Base-by-base conservation (phyloP, 441 rosid species). In the Cnidoscolus chayamansa region DNA sequence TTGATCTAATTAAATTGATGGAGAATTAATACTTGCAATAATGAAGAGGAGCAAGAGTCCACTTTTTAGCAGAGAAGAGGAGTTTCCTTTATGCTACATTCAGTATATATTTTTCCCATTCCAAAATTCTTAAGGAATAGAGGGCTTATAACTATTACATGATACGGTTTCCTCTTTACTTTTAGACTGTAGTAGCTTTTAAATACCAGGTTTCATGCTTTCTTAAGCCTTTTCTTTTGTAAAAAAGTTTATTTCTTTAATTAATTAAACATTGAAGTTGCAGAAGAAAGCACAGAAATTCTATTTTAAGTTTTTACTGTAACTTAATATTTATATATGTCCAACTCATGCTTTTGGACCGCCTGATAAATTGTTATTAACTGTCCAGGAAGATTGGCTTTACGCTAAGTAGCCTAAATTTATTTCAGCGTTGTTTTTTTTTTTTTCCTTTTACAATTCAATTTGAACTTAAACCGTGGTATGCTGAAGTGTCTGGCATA, bases 1-100 rank as follows among this genome's bases (percentile, higher is more conserved):
- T 4, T 63, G 45, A 50, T 19, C 69, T 75, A 47, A 32, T 63
- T 35, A 16, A 47, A 30, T 66, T 47, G 73, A 43, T 63, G 78
- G 56, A 50, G 47, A 63, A 55, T 53, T 62, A 54, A n/a, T 3
- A 43, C 7, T 50, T 48, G 37, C 72, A 15, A 51, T 17, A 43
- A 31, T 32, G 43, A 64, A 31, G 35, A 65, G 43, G 63, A 68
- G 68, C 48, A 59, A 54, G 53, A 66, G 58, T 54, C 35, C n/a
- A 47, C n/a, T 63, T 61, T 31, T 62, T 62, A 62, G 69, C 55
- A 8, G 64, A 58, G 70, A 55, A 55, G 63, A 63, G 53, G 9
- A 54, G 73, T 67, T 49, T 50, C 43, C 32, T 59, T 74, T 64
- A 20, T 67, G 32, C n/a, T 20, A 11, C 25, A 19, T 3, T 31